Percentiles rank a stretch among this genome's conserved stretches.
Conservation (phyloP, 2,329 filamentous ascomycete genomes). For the Cryphonectria nitschkei region DNA sequence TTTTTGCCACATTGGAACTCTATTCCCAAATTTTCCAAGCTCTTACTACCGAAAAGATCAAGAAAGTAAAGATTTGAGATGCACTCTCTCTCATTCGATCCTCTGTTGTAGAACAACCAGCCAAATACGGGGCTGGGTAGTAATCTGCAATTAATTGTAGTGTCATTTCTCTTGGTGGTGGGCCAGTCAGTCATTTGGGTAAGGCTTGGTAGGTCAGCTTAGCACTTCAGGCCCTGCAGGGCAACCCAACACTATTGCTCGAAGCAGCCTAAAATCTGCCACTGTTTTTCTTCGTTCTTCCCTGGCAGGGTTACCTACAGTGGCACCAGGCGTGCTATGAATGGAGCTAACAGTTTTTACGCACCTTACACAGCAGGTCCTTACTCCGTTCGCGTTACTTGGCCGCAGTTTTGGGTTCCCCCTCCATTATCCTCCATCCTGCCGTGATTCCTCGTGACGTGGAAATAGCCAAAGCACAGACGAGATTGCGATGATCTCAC, state of each 20-base stretch:
- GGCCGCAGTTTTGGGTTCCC: constrained; percentile 6
- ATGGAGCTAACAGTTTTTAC: neutral
- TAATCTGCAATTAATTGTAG: neutral
- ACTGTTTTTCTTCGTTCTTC: neutral
- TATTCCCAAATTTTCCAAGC: neutral
- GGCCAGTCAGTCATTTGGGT: neutral
- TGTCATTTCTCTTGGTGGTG: neutral
- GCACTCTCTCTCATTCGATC: neutral
- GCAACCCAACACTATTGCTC: neutral
- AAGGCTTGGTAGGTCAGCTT: neutral
- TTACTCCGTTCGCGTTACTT: neutral
- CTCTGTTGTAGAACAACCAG: neutral
- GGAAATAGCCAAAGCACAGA: constrained; percentile 4
- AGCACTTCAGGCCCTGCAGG: neutral
- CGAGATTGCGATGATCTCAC: constrained; percentile 29
- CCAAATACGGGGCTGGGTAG: neutral
- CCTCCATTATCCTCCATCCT: neutral
- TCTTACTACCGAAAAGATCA: neutral
- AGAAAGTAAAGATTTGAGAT: neutral
- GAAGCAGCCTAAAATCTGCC: neutral
- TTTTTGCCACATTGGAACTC: neutral
- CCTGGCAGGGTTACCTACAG: too few relatives aligned
- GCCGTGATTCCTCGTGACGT: constrained; percentile 6
- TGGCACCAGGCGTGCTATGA: neutral
- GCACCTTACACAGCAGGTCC: constrained; percentile 2